Evolutionary conservation across 306 rosid species (phyloP).

Genomic region (Lotus japonicus): DNA sequence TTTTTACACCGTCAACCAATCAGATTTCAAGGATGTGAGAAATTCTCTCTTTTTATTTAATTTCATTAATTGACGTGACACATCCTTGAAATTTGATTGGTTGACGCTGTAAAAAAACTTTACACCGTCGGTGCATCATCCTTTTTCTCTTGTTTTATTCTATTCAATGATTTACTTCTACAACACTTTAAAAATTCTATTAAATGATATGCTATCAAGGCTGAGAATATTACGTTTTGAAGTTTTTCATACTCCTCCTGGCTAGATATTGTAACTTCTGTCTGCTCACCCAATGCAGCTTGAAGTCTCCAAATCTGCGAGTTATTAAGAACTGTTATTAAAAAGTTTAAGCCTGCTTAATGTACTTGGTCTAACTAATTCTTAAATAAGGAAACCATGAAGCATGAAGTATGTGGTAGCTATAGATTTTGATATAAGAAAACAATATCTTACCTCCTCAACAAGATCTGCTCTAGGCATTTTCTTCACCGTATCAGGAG

Average conservation of each 20-base stretch:
- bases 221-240: conserved; percentile 49
- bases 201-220: background rate
- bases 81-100: too few species aligned
- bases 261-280: conserved; percentile 67
- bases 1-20: too few species aligned
- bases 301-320: conserved; percentile 87
- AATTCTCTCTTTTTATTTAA: too few species aligned
- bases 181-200: background rate
- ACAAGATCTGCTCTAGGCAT: conserved; percentile 85
- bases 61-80: too few species aligned
- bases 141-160: background rate
- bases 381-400: background rate
- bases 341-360: background rate
- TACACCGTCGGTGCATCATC: too few species aligned
- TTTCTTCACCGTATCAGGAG: conserved; percentile 82
- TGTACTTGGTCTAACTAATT: background rate
- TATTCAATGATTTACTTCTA: background rate
- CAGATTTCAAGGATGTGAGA: too few species aligned
- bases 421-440: background rate
- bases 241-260: conserved; percentile 83
- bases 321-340: conserved; percentile 13
- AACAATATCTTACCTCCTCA: conserved; percentile 55
- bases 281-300: conserved; percentile 83
- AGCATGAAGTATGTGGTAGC: background rate
- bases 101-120: too few species aligned